Percentiles rank a stretch among this genome's conserved stretches.
Conservation (phyloP, 2,329 filamentous ascomycete species). For the Hymenoscyphus scutula region DNA sequence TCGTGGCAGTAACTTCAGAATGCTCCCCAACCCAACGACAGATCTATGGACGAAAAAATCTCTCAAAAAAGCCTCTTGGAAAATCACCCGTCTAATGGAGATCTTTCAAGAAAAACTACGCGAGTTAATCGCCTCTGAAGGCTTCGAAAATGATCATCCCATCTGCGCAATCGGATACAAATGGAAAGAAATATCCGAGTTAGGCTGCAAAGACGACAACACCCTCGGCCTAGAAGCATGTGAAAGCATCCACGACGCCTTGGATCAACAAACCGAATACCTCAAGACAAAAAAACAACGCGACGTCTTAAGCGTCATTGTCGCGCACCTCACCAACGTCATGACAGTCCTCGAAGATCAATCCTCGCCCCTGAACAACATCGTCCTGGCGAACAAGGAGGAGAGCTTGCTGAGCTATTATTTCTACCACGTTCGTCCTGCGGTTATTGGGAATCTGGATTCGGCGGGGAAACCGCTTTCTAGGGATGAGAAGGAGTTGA, state of each 20-base stretch:
- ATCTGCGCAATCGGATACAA: slow-evolving; percentile 19
- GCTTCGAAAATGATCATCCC: slow-evolving; percentile 11
- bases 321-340: slow-evolving; percentile 30
- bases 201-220: slow-evolving; percentile 25
- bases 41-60: slow-evolving; percentile 49
- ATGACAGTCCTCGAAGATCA: slow-evolving; percentile 48
- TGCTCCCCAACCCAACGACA: slow-evolving; percentile 56
- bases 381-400: slow-evolving; percentile 48
- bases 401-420: slow-evolving; percentile 52
- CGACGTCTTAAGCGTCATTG: slow-evolving; percentile 29
- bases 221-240: slow-evolving; percentile 25
- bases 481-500: slow-evolving; percentile 21
- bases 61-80: slow-evolving; percentile 32
- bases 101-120: slow-evolving; percentile 32
- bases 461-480: slow-evolving; percentile 26
- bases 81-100: slow-evolving; percentile 30
- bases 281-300: slow-evolving; percentile 24
- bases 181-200: slow-evolving; percentile 24
- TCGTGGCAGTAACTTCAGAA: slow-evolving; percentile 48
- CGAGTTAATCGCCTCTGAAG: slow-evolving; percentile 16
- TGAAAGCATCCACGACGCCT: slow-evolving; percentile 32
- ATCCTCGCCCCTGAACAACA: slow-evolving; percentile 33
- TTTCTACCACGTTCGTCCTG: slow-evolving; percentile 44
- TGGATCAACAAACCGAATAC: slow-evolving; percentile 28
- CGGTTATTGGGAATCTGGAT: slow-evolving; percentile 40